These are phyloP conservation scores for Spencermartinsiella europaea DNA, from an alignment of 805 yeast species.

Conservation along the genomic window DNA sequence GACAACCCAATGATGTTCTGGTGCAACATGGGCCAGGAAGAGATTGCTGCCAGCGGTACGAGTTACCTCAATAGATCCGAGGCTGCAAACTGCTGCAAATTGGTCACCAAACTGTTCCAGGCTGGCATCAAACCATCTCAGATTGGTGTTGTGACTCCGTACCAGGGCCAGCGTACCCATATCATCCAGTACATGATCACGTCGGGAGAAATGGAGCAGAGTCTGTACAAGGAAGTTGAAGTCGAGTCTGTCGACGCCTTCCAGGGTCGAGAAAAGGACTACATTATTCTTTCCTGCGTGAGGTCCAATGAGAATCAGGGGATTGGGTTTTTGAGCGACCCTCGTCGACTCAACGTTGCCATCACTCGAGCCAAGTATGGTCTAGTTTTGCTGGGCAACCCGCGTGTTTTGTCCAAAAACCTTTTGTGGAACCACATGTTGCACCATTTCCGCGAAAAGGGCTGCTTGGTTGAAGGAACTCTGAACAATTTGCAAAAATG, in stretches of 20 bases:
- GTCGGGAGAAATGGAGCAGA: constrained; percentile 63
- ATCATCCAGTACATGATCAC: constrained; percentile 70
- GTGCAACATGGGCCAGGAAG: constrained; percentile 87
- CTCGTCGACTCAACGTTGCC: constrained; percentile 84
- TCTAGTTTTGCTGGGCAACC: constrained; percentile 75
- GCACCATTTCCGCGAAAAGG: constrained; percentile 73
- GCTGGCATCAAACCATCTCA: constrained; percentile 76
- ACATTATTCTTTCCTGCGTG: constrained; percentile 72
- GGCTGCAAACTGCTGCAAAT: constrained; percentile 81
- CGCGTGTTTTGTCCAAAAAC: constrained; percentile 65
- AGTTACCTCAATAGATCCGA: constrained; percentile 82
- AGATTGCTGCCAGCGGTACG: constrained; percentile 73
- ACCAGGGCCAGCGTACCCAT: constrained; percentile 88
- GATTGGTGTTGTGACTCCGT: constrained; percentile 91
- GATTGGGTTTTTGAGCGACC: constrained; percentile 81
- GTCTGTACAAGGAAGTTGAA: constrained; percentile 66
- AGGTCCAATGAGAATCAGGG: constrained; percentile 69
- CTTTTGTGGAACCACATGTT: constrained; percentile 74
- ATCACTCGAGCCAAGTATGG: constrained; percentile 85
- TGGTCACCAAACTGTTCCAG: constrained; percentile 63
- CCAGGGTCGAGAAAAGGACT: constrained; percentile 87
- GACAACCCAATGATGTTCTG: constrained; percentile 94
- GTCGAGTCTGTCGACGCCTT: constrained; percentile 94
- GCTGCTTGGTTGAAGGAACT: constrained; percentile 87
- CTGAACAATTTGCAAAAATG: constrained; percentile 73